Conservation (phyloP, 2,329 filamentous ascomycete genomes). For the Fusarium mexicanum region DNA sequence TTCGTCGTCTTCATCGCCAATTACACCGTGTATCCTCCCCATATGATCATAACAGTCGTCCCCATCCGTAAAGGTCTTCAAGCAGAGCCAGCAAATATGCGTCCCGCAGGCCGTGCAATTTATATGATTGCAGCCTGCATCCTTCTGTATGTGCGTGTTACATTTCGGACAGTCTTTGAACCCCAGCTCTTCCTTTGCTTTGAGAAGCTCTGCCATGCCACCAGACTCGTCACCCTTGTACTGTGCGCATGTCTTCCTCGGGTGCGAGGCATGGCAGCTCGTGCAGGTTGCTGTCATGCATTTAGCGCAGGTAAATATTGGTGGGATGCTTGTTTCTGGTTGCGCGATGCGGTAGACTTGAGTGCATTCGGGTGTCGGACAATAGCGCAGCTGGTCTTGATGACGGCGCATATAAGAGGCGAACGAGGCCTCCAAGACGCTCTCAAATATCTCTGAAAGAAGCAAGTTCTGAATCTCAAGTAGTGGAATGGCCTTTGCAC, state of each 20-base stretch:
- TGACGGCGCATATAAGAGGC: slow-evolving; percentile 46
- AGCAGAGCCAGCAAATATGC: slow-evolving; percentile 61
- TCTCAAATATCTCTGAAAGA: slow-evolving; percentile 45
- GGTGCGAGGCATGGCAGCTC: slow-evolving; percentile 48
- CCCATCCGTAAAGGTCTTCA: slow-evolving; percentile 45
- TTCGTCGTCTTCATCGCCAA: neutral
- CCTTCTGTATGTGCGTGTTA: slow-evolving; percentile 53
- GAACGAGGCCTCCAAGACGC: slow-evolving; percentile 51
- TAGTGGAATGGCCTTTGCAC: slow-evolving; percentile 40
- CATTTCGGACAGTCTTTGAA: slow-evolving; percentile 56
- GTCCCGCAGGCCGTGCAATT: slow-evolving; percentile 51
- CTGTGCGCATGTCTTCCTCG: slow-evolving; percentile 47
- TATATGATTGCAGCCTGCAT: slow-evolving; percentile 59
- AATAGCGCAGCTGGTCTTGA: slow-evolving; percentile 49
- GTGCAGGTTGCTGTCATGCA: slow-evolving; percentile 51
- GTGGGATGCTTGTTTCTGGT: neutral
- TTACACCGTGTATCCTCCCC: neutral
- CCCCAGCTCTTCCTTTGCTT: slow-evolving; percentile 47
- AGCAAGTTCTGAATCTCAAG: slow-evolving; percentile 38
- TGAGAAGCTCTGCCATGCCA: slow-evolving; percentile 39
- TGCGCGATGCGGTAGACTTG: slow-evolving; percentile 50
- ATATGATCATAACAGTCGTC: neutral
- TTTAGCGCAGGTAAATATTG: slow-evolving; percentile 47
- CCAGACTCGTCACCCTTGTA: slow-evolving; percentile 42
- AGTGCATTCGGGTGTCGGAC: slow-evolving; percentile 55